Conservation (phyloP, 2,329 filamentous ascomycete genomes). For the Metarhizium album region DNA sequence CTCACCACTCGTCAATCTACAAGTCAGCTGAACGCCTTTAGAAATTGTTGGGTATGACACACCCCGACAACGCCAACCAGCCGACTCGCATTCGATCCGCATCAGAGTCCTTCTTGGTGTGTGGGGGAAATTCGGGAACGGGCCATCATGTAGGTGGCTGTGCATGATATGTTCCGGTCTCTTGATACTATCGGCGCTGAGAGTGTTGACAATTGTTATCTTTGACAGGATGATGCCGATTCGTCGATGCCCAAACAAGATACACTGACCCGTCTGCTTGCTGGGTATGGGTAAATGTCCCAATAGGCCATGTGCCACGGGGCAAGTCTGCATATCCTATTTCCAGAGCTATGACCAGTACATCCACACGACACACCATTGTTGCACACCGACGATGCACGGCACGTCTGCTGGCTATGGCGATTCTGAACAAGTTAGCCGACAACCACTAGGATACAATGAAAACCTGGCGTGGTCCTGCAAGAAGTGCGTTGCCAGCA, state of each 20-base stretch:
- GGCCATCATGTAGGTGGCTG: neutral
- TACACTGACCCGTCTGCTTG: neutral
- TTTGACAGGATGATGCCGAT: neutral
- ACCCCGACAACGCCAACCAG: neutral
- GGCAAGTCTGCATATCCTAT: neutral
- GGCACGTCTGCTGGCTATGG: neutral
- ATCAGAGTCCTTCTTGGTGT: neutral
- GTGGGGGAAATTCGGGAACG: neutral
- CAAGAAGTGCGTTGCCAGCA: neutral
- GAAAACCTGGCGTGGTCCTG: neutral
- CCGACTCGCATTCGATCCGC: neutral
- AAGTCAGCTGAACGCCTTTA: neutral
- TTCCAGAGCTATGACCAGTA: neutral
- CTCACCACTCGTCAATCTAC: neutral
- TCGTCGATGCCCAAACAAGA: neutral
- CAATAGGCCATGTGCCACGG: neutral
- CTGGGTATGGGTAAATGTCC: neutral
- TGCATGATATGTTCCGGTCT: neutral
- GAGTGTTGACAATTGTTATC: neutral
- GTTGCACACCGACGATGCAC: conserved; percentile 8
- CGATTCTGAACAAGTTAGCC: neutral
- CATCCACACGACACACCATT: neutral
- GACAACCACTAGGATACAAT: neutral
- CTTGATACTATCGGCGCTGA: neutral
- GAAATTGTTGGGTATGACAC: neutral